phyloP scores from a whole-genome alignment of 768 basidiomycete species.

The Rhizopogon rudus region DNA sequence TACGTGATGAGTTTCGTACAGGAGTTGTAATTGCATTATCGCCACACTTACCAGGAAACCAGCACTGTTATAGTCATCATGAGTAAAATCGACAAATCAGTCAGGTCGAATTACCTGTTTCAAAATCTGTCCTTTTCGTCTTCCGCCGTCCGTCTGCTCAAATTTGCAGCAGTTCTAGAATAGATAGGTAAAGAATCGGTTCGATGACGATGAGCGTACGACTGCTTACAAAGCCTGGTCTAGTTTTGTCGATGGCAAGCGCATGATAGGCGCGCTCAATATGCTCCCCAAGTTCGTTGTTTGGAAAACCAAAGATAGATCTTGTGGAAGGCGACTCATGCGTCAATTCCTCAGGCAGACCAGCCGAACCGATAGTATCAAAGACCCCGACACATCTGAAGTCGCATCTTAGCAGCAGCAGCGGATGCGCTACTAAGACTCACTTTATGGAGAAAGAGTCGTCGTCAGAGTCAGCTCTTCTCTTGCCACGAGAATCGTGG shows the following conservation, averaged over 20 bases:
- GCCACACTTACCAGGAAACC: constrained; percentile 55
- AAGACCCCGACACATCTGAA: constrained; percentile 53
- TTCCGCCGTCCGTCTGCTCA: too few species aligned
- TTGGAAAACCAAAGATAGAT: too few species aligned
- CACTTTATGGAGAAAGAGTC: too few species aligned
- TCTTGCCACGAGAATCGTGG: too few species aligned
- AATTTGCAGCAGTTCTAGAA: too few species aligned
- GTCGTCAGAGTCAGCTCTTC: too few species aligned
- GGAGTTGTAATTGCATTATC: neutral
- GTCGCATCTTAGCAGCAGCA: neutral
- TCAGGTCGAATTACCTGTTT: too few species aligned
- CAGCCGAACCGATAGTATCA: constrained; percentile 37
- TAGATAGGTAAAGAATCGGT: neutral
- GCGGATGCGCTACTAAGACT: neutral
- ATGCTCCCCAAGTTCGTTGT: too few species aligned
- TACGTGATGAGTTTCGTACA: neutral
- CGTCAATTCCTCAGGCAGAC: constrained; percentile 62
- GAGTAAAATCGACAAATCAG: too few species aligned
- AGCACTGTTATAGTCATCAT: constrained; percentile 40
- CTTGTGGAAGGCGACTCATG: constrained; percentile 37
- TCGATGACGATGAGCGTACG: neutral
- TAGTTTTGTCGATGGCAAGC: too few species aligned
- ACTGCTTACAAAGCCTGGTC: constrained; percentile 57
- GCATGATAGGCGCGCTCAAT: too few species aligned
- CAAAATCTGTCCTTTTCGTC: too few species aligned